These are phyloP conservation scores for Penicillium canescens DNA, from an alignment of 495 filamentous ascomycete species.

Conservation along the genomic window DNA sequence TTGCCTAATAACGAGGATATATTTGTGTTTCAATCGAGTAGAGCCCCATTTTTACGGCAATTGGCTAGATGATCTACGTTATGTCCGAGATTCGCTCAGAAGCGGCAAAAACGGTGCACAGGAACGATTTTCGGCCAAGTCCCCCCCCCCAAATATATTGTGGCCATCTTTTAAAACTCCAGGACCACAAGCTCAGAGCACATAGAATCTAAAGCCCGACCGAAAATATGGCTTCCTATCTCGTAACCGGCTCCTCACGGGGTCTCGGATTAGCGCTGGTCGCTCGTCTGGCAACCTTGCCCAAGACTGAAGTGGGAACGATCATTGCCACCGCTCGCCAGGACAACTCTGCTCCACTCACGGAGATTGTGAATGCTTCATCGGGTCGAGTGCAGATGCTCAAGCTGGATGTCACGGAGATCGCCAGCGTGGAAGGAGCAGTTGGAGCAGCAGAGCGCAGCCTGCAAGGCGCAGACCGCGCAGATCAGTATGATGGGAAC, in stretches of 20 bases:
- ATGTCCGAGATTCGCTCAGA: too few relatives aligned
- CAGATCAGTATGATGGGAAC: slow-evolving; percentile 38
- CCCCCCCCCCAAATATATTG: too few relatives aligned
- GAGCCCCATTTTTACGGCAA: too few relatives aligned
- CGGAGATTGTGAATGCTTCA: slow-evolving; percentile 15
- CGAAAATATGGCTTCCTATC: slow-evolving; percentile 24
- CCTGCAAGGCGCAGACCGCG: slow-evolving; percentile 35
- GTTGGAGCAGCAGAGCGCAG: slow-evolving; percentile 31
- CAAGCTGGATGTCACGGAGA: slow-evolving; percentile 45
- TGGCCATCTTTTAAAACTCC: too few relatives aligned
- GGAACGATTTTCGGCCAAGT: too few relatives aligned
- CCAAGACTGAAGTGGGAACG: slow-evolving; percentile 29
- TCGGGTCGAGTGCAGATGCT: slow-evolving; percentile 43
- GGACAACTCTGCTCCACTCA: slow-evolving; percentile 28
- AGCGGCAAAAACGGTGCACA: too few relatives aligned
- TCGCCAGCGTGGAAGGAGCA: slow-evolving; percentile 42
- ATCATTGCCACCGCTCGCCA: slow-evolving; percentile 40
- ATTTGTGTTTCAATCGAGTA: too few relatives aligned
- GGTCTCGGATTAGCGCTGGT: slow-evolving; percentile 57
- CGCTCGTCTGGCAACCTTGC: slow-evolving; percentile 25
- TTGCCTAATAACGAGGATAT: too few relatives aligned
- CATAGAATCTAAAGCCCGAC: too few relatives aligned
- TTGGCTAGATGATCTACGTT: too few relatives aligned
- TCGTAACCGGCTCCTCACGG: slow-evolving; percentile 45
- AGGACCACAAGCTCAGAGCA: too few relatives aligned